Conservation (phyloP, 2,329 filamentous ascomycete species). For the Monosporascus cannonballus region DNA sequence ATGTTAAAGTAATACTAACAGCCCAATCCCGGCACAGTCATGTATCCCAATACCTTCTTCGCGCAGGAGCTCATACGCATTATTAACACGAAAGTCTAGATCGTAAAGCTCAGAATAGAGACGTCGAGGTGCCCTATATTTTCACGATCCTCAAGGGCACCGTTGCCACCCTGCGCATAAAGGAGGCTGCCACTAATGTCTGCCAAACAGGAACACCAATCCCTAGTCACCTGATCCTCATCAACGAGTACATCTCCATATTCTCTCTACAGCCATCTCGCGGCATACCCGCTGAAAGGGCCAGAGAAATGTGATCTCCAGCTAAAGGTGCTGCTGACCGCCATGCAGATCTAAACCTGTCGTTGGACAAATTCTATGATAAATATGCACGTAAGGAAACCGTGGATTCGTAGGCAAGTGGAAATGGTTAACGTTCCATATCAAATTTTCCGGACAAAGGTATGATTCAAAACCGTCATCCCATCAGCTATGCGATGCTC, state of each 20-base stretch:
- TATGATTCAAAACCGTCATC: too few species aligned
- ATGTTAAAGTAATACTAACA: too few species aligned
- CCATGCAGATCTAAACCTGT: not conserved
- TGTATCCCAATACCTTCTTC: not conserved
- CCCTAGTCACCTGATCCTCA: not conserved
- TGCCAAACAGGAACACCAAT: not conserved
- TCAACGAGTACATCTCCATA: not conserved
- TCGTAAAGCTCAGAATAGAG: not conserved
- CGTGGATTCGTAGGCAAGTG: not conserved
- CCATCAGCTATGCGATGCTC: too few species aligned
- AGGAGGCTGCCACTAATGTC: not conserved
- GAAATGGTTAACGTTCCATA: too few species aligned
- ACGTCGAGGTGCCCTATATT: not conserved
- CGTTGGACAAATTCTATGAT: not conserved
- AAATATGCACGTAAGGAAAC: not conserved
- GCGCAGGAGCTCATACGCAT: not conserved
- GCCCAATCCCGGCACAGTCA: too few species aligned
- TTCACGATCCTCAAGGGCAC: not conserved
- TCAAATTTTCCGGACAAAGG: too few species aligned
- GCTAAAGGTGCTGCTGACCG: not conserved
- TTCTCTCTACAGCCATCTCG: not conserved
- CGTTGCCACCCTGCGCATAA: not conserved
- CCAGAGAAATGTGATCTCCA: not conserved
- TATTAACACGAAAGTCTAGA: not conserved
- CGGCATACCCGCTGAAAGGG: not conserved